Evolutionary conservation across 2,329 filamentous ascomycete genomes (phyloP).

Genomic region (Trichoderma sp.): DNA sequence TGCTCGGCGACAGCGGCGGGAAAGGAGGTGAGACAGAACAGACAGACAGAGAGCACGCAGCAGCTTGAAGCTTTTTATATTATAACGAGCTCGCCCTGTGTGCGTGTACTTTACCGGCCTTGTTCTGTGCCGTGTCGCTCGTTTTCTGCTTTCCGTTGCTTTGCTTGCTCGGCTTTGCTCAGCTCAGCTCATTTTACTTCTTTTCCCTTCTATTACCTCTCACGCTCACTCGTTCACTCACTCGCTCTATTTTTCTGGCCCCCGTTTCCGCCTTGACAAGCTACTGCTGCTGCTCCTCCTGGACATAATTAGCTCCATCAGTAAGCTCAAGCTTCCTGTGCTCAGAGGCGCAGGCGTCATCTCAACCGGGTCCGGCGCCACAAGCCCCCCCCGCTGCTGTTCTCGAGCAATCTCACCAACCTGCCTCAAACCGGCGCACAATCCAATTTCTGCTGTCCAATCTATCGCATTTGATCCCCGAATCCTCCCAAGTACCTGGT

Average conservation of each 20-base stretch:
- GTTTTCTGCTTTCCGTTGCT: not conserved
- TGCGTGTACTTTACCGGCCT: not conserved
- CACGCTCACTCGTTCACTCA: not conserved
- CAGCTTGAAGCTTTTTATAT: not conserved
- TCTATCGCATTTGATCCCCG: not conserved
- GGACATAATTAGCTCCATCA: constrained; percentile 5
- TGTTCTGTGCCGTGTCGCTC: not conserved
- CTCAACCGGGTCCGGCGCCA: constrained; percentile 15
- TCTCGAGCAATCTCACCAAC: constrained; percentile 10
- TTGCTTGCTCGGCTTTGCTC: not conserved
- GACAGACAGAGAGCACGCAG: not conserved
- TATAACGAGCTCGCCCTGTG: not conserved
- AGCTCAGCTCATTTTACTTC: not conserved
- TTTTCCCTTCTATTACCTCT: not conserved
- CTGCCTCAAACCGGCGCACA: not conserved
- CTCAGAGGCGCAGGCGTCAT: constrained; percentile 15
- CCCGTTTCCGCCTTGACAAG: not conserved
- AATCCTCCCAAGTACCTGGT: not conserved
- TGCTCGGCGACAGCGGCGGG: not conserved
- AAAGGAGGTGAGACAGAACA: not conserved
- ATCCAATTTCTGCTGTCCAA: not conserved
- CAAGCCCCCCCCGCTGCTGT: not conserved
- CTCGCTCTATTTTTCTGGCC: not conserved
- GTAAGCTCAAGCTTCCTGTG: constrained; percentile 7
- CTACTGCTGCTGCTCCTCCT: not conserved